These are phyloP conservation scores for Brachypodium distachyon DNA, from an alignment of 202 grass and related monocot species.

Conservation along the genomic window DNA sequence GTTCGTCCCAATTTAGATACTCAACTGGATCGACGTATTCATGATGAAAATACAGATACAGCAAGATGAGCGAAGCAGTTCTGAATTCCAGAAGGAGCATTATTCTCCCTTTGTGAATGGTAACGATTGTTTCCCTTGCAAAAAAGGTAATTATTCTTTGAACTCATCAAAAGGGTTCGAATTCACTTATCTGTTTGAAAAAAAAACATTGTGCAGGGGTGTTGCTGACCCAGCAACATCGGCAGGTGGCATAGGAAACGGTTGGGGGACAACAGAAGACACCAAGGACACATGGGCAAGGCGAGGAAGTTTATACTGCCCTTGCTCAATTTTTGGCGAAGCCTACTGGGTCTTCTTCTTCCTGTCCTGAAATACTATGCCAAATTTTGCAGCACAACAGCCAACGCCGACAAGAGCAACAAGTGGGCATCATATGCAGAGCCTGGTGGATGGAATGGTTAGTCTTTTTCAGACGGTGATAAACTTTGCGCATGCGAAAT, in stretches of 20 bases:
- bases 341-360: background rate
- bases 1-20: background rate
- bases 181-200: background rate
- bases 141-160: no score
- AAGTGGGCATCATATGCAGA: slow-evolving; percentile 51
- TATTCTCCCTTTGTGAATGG: slow-evolving; percentile 11
- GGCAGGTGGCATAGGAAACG: slow-evolving; percentile 37
- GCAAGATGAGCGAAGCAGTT: background rate
- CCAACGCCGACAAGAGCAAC: slow-evolving; percentile 30
- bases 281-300: slow-evolving; percentile 48
- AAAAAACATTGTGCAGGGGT: slow-evolving; percentile 31
- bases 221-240: slow-evolving; percentile 39
- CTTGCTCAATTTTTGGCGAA: background rate
- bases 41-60: slow-evolving; percentile 5
- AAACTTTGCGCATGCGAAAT: background rate
- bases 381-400: slow-evolving; percentile 22
- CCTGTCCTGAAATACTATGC: background rate
- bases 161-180: background rate
- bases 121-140: slow-evolving; percentile 6
- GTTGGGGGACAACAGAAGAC: slow-evolving; percentile 57
- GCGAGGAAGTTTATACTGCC: background rate
- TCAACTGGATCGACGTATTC: background rate
- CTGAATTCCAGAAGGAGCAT: background rate
- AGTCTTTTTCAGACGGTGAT: background rate
- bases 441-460: slow-evolving; percentile 56